These are phyloP conservation scores for Xylaria nigripes DNA, from an alignment of 495 filamentous ascomycete genomes.

Conservation along the genomic window DNA sequence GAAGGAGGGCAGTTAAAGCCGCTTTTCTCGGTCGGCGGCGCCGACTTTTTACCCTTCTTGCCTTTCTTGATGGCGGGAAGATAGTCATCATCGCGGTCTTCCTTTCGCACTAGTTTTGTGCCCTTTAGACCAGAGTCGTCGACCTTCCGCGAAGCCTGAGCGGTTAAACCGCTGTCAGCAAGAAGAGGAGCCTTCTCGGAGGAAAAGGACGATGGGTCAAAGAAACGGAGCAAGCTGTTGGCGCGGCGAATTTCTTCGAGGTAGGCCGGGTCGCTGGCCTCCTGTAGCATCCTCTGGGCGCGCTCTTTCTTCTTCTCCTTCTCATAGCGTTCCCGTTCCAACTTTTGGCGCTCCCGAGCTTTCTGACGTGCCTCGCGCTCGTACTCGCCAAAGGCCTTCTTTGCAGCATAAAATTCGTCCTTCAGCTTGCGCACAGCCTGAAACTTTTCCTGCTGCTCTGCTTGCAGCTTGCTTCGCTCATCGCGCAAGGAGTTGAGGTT, in stretches of 20 bases:
- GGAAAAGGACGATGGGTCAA: slow-evolving; percentile 63
- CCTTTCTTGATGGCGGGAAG: slow-evolving; percentile 82
- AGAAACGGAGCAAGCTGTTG: slow-evolving; percentile 77
- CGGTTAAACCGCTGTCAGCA: slow-evolving; percentile 52
- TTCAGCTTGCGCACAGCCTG: slow-evolving; percentile 69
- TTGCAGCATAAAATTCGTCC: slow-evolving; percentile 71
- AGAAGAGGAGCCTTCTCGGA: slow-evolving; percentile 58
- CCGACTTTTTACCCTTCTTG: slow-evolving; percentile 70
- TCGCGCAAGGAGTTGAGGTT: slow-evolving; percentile 80
- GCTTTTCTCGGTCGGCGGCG: slow-evolving; percentile 31
- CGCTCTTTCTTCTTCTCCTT: slow-evolving; percentile 77
- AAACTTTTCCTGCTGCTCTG: slow-evolving; percentile 78
- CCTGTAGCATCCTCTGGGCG: slow-evolving; percentile 77
- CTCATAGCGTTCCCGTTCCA: slow-evolving; percentile 69
- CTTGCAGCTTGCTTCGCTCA: slow-evolving; percentile 71
- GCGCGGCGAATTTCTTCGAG: slow-evolving; percentile 82
- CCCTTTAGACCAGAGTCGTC: slow-evolving; percentile 73
- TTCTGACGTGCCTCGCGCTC: slow-evolving; percentile 69
- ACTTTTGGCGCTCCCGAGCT: slow-evolving; percentile 46
- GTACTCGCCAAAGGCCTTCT: slow-evolving; percentile 68
- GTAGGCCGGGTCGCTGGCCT: slow-evolving; percentile 83
- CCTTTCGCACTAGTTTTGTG: slow-evolving; percentile 66
- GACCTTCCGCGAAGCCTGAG: slow-evolving; percentile 71
- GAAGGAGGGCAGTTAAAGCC: slow-evolving; percentile 85
- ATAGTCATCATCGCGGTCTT: slow-evolving; percentile 81